Conservation (phyloP, 1,284 basidiomycete species). For the Cutaneotrichosporon cutaneum region DNA sequence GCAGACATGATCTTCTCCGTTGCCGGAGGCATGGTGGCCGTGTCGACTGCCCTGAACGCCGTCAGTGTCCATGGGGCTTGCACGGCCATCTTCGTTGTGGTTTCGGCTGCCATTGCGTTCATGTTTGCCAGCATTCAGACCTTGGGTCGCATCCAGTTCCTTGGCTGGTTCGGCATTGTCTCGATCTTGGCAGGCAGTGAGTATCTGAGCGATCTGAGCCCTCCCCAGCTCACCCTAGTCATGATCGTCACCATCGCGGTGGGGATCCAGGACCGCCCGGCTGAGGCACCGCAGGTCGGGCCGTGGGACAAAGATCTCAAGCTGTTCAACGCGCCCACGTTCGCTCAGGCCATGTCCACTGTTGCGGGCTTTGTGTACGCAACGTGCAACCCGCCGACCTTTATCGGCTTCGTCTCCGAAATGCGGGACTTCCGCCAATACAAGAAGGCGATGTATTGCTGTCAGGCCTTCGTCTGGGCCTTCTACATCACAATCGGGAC, state of each 20-base stretch:
- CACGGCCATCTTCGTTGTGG: conserved; percentile 46
- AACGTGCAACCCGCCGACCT: conserved; percentile 19
- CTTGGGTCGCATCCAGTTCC: conserved; percentile 45
- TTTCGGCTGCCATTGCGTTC: conserved; percentile 35
- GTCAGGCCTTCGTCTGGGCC: conserved; percentile 38
- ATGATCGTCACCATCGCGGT: conserved; percentile 50
- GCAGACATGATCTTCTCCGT: conserved; percentile 31
- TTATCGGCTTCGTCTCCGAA: conserved; percentile 30
- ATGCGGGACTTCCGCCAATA: conserved; percentile 37
- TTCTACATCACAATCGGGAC: conserved; percentile 39
- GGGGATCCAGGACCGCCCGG: conserved; percentile 30
- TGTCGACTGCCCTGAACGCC: conserved; percentile 52
- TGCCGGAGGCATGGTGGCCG: conserved; percentile 32
- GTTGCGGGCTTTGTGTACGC: conserved; percentile 45
- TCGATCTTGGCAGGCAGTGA: conserved; percentile 36
- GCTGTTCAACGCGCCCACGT: conserved; percentile 34
- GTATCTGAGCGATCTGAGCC: background rate
- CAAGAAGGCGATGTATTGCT: conserved; percentile 30
- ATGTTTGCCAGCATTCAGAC: conserved; percentile 45
- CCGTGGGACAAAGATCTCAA: conserved; percentile 37
- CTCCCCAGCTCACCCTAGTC: conserved; percentile 26
- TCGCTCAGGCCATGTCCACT: conserved; percentile 45
- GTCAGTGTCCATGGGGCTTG: conserved; percentile 44
- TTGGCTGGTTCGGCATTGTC: conserved; percentile 46
- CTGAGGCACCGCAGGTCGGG: conserved; percentile 15